These are phyloP conservation scores for Verticillium dahliae DNA, from an alignment of 2,329 filamentous ascomycete species.

Conservation along the genomic window DNA sequence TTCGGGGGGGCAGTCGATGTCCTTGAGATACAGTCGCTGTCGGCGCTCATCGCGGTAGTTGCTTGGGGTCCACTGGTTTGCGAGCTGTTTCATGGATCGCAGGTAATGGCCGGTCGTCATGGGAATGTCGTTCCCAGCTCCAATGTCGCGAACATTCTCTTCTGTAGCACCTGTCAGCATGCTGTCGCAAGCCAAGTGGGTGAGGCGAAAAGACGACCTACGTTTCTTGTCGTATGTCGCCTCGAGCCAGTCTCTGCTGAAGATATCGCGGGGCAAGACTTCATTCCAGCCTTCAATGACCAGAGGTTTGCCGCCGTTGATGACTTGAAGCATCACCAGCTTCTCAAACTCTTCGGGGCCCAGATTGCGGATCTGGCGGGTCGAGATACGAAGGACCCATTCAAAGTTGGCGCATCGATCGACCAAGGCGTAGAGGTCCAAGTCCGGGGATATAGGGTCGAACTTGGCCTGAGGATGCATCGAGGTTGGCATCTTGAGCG, in stretches of 20 bases:
- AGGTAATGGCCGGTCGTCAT: constrained; percentile 90
- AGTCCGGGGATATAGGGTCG: constrained; percentile 80
- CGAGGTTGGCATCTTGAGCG: constrained; percentile 60
- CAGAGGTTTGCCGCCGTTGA: constrained; percentile 77
- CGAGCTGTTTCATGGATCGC: constrained; percentile 75
- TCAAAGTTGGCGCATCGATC: constrained; percentile 78
- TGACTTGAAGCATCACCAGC: constrained; percentile 75
- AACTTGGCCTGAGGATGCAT: constrained; percentile 81
- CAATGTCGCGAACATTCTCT: constrained; percentile 79
- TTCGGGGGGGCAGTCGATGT: constrained; percentile 86
- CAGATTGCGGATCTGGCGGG: constrained; percentile 69
- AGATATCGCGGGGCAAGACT: constrained; percentile 68
- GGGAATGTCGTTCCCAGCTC: constrained; percentile 63
- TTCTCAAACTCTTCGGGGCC: constrained; percentile 78
- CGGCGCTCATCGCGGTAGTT: constrained; percentile 74
- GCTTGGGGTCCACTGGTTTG: constrained; percentile 70
- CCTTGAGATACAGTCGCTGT: constrained; percentile 90
- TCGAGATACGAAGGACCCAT: constrained; percentile 75
- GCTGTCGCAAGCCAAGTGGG: neutral
- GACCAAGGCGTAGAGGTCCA: constrained; percentile 71
- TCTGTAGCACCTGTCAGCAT: constrained; percentile 37
- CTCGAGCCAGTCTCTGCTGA: constrained; percentile 75
- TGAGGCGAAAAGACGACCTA: constrained; percentile 28
- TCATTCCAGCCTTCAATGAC: constrained; percentile 86
- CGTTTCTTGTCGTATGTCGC: constrained; percentile 73